phyloP scores from a whole-genome alignment of 2,329 filamentous ascomycete species.

The Nakataea oryzae region DNA sequence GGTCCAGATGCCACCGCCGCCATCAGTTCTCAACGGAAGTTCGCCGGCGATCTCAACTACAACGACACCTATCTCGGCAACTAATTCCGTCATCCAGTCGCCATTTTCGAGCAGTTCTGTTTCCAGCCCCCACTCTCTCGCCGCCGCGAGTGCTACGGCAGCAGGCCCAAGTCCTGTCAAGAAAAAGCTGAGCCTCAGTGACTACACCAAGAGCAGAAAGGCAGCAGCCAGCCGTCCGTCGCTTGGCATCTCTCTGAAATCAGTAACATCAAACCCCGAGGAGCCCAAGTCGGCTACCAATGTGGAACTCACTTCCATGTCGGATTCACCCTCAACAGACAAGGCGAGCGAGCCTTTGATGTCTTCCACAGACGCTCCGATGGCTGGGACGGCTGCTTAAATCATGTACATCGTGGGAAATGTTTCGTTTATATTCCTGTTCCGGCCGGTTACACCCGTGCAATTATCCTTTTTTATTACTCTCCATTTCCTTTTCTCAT shows the following conservation, averaged over 20 bases:
- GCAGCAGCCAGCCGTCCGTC: constrained; percentile 33
- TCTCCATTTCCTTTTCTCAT: background rate
- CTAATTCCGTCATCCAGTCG: constrained; percentile 32
- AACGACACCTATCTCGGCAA: constrained; percentile 36
- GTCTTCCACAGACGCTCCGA: background rate
- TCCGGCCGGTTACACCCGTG: background rate
- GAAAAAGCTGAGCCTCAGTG: constrained; percentile 57
- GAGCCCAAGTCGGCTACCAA: constrained; percentile 26
- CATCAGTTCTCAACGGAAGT: constrained; percentile 31
- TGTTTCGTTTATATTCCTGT: background rate
- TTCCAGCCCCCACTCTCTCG: constrained; percentile 30
- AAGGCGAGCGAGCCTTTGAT: constrained; percentile 2
- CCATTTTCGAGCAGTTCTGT: constrained; percentile 31
- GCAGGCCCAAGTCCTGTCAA: constrained; percentile 49
- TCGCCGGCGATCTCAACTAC: constrained; percentile 20
- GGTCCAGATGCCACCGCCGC: constrained; percentile 47
- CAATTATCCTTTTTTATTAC: background rate
- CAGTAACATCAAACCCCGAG: constrained; percentile 23
- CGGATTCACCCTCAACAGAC: constrained; percentile 8
- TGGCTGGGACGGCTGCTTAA: background rate
- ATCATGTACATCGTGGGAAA: background rate
- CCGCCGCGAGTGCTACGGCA: constrained; percentile 29
- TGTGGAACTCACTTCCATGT: constrained; percentile 5
- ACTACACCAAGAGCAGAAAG: constrained; percentile 52
- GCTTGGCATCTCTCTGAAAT: constrained; percentile 23